Evolutionary conservation across 202 grass and related monocot species (phyloP), one percentile per base, ranked within the genome.

Genomic region (Tripidium arundinaceum): DNA sequence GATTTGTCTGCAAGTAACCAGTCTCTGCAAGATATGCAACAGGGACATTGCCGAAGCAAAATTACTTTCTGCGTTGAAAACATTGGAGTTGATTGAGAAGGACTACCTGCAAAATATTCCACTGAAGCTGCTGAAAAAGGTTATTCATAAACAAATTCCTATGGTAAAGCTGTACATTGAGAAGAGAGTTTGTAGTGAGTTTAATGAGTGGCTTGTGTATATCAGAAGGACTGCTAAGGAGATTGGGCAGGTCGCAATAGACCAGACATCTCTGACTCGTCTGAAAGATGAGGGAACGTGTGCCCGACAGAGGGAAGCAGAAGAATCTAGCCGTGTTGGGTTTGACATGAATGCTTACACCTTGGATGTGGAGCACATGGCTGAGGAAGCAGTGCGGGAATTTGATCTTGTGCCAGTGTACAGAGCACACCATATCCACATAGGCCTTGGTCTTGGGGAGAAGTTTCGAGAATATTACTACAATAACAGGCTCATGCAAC

Each of bases 121-220:
- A 43, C 34, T 97, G 41, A 87, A 91, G 52, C 80, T 85, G 68
- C 84, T 97, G 37, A 83, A 70, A 82, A 90, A 52, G 62, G 88
- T 86, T 41, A 79, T 97, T 62, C 76, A 86, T 61, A 85, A 91
- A 81, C 87, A 97, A 84, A 83, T 97, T 68, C 90, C 90, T 4
- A 57, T 83, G 46, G 71, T 93, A 62, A 97, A 93, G 71, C 57
- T 91, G 79, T 60, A 87, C 57, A 91, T 97, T 12, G 93, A 97
- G 66, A 91, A 97, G 62, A 93, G 86, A 65, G 86, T 97, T 31
- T 93, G 88, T 36, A 76, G 54, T 41, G 90, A 97, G 65, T 97
- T 97, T 65, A 93, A 91, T 78, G 86, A 97, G 73, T 97, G 93
- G 93, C 83, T 97, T 24, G 81, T 93, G 10, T 73, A 93, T 42